Conservation (phyloP, 2,329 filamentous ascomycete genomes). For the Aspergillus tanneri region DNA sequence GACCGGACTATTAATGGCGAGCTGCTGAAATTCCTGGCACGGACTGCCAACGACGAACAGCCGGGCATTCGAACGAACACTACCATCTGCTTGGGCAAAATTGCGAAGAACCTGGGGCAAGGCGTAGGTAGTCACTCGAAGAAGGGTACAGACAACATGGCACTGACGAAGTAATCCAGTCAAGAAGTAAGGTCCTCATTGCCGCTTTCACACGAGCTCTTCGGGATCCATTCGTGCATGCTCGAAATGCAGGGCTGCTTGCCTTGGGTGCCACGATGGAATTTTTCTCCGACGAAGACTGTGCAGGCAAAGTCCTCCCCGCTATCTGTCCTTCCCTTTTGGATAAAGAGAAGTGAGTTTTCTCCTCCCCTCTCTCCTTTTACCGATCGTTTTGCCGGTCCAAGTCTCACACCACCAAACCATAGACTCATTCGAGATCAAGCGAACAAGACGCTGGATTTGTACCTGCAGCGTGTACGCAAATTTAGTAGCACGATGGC, state of each 20-base stretch:
- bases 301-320: slow-evolving; percentile 78
- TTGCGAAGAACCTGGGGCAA: slow-evolving; percentile 80
- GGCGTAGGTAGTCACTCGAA: slow-evolving; percentile 41
- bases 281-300: slow-evolving; percentile 85
- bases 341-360: slow-evolving; percentile 79
- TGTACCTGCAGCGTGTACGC: slow-evolving; percentile 78
- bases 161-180: slow-evolving; percentile 48
- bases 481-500: slow-evolving; percentile 77
- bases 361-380: not conserved
- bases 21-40: slow-evolving; percentile 82
- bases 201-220: slow-evolving; percentile 89
- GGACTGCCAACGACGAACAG: slow-evolving; percentile 96
- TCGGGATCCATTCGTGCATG: slow-evolving; percentile 91
- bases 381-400: not conserved
- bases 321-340: slow-evolving; percentile 79
- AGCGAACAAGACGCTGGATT: slow-evolving; percentile 81
- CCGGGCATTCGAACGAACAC: slow-evolving; percentile 97
- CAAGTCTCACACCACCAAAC: slow-evolving; percentile 6
- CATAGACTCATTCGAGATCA: slow-evolving; percentile 75
- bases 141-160: not conserved
- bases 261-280: slow-evolving; percentile 83
- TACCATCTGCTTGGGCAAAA: slow-evolving; percentile 94
- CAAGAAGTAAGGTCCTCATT: slow-evolving; percentile 83
- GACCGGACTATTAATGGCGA: slow-evolving; percentile 94
- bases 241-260: slow-evolving; percentile 82